A percentile compares a stretch with the other conserved stretches of the same genome.
phyloP scores from a whole-genome alignment of 768 basidiomycete genomes.

The Roridomyces roridus region DNA sequence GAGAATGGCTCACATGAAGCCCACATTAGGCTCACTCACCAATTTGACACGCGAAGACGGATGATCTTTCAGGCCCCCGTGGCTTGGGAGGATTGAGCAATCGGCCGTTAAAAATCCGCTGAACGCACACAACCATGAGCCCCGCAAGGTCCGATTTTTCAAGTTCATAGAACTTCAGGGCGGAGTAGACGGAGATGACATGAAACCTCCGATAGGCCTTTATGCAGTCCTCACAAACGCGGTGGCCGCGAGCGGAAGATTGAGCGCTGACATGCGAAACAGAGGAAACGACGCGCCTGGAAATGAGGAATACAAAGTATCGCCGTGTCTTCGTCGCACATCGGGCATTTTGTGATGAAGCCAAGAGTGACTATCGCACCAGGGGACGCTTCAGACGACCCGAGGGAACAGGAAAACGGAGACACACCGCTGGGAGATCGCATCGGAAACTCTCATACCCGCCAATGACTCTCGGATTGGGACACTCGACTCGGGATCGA shows the following conservation, averaged over 20 bases:
- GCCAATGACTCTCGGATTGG: neutral
- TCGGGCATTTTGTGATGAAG: neutral
- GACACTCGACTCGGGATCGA: neutral
- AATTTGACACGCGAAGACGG: too few relatives aligned
- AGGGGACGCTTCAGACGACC: neutral
- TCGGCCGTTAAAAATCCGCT: neutral
- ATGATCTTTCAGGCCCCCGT: too few relatives aligned
- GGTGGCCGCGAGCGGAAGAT: neutral
- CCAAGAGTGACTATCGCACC: slow-evolving; percentile 6
- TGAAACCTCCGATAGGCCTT: neutral
- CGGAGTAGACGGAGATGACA: neutral
- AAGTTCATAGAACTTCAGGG: neutral
- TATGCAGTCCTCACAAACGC: neutral
- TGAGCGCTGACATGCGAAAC: neutral
- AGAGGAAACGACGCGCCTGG: neutral
- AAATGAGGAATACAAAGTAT: neutral
- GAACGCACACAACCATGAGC: neutral
- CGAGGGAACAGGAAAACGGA: neutral
- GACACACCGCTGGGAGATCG: slow-evolving; percentile 1
- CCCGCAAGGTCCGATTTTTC: neutral
- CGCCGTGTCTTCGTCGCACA: neutral
- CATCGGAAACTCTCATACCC: neutral
- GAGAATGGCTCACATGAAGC: too few relatives aligned
- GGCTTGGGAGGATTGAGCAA: too few relatives aligned
- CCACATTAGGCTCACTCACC: too few relatives aligned